Base-by-base conservation (phyloP, 1,139 yeast species). In the Meyerozyma guilliermondii region DNA sequence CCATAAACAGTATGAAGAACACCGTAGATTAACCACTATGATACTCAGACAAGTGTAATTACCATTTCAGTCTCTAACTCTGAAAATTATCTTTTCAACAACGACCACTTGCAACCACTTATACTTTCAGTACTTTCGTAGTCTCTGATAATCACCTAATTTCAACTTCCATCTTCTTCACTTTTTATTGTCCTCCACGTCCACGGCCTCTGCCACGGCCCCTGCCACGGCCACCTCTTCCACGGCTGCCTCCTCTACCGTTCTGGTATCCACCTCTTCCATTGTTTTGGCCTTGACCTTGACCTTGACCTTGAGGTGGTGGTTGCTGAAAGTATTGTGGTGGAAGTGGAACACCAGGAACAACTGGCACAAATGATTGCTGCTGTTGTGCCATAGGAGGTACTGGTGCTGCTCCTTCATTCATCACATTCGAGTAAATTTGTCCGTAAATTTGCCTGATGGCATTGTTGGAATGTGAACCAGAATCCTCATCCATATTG, bases 401-500 rank as follows among this genome's bases (percentile, higher is more conserved):
- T 3, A 42, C 43, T 3, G 46, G 48, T 5, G 40, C 42, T 7
- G 55, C 54, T 3, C 71, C 74, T 47, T 68, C 75, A 49, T 61
- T 60, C 76, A 71, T 68, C 34, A 67, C 71, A 45, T 65, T 60
- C 46, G 67, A 63, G 54, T 68, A 70, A 38, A 76, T 72, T 41
- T 76, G 78, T 1, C 78, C 78, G 42, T 79, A 67, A 40, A 74
- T 69, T 47, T 67, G 74, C 48, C 72, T 72, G 40, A 74, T 70
- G 7, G 77, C 78, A 45, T 68, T 61, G 35, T 71, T 63, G 39
- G 60, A 56, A 38, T 54, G 54, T 39, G 61, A 49, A 7, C 59
- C 54, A 17, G 52, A 55, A 16, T 51, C 55, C 33, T 61, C 57
- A 43, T 58, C 60, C 7, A 55, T 60, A 27, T 51, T 52, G 8